Evolutionary conservation across 345 rosid genomes (phyloP), one percentile per base, ranked within the genome.

Genomic region (Lumnitzera racemosa): DNA sequence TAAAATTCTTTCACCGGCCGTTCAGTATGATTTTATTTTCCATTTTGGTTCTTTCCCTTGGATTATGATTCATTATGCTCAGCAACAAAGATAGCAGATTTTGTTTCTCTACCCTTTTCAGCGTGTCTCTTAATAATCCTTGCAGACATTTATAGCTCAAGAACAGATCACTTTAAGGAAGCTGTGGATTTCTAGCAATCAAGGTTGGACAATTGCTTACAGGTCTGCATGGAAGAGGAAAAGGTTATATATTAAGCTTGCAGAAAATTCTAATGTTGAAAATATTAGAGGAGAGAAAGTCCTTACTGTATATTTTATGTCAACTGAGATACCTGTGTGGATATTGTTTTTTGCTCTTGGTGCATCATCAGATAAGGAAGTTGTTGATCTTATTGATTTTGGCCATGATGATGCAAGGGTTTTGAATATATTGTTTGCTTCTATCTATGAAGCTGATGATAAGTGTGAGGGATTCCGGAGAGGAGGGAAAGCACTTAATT

Each of bases 81-180:
- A 36, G 43, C 43, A 36, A 36, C 10, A 7, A 36, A 36, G 43
- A 4, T 66, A 24, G 15, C n/a, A 25, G 43, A 53, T 31, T 56
- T 27, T 46, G 13, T 5, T 43, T 11, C 15, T 29, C 23, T 55
- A 46, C 36, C 13, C 36, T 15, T n/a, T 9, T 65, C 29, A 53
- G 56, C 53, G 11, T 59, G 46, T 70, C 61, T 53, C 65, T 47
- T 73, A 67, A 20, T 20, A 20, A 65, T 57, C 9, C 23, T 62
- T 75, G 60, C 80, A 92, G 99, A 80, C 78, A 43, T 87, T 89
- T 66, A 74, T 89, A 61, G 96, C 99, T 13, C 99, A 92, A 71
- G 99, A 92, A 67, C 95, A 87, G 68, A 68, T 77, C 49, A 89
- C 88, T 66, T 29, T 73, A 74, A 89, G 77, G 79, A 87, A 89